phyloP scores from a whole-genome alignment of 495 filamentous ascomycete species.

The Neurospora africana region DNA sequence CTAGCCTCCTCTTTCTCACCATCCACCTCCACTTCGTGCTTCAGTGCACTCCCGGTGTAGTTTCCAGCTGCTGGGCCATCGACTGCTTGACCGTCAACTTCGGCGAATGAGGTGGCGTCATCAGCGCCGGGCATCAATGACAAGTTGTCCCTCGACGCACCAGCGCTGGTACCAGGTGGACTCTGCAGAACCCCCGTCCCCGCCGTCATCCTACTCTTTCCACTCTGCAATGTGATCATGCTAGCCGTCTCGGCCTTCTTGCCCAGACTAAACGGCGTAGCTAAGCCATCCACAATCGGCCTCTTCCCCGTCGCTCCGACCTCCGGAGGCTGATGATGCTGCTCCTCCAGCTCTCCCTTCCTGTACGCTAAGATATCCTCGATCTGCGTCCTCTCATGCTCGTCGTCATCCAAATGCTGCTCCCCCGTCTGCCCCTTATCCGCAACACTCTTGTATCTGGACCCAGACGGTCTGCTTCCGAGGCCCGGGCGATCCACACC shows the following conservation, averaged over 20 bases:
- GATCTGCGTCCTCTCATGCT: slow-evolving; percentile 22
- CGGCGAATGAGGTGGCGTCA: slow-evolving; percentile 1
- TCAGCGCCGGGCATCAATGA: slow-evolving; percentile 6
- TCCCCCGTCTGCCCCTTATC: slow-evolving; percentile 30
- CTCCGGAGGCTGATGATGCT: slow-evolving; percentile 6
- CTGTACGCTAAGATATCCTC: slow-evolving; percentile 20
- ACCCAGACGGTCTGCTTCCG: slow-evolving; percentile 3
- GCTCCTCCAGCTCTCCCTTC: slow-evolving; percentile 9
- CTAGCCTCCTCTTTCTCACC: not conserved
- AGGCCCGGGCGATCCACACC: not conserved
- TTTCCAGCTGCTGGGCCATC: not conserved
- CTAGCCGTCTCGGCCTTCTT: slow-evolving; percentile 39
- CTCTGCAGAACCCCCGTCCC: not conserved
- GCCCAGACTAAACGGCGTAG: slow-evolving; percentile 39
- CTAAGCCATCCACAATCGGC: slow-evolving; percentile 37
- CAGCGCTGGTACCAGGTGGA: slow-evolving; percentile 17
- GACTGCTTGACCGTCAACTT: not conserved
- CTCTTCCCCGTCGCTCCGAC: slow-evolving; percentile 37
- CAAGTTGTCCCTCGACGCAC: not conserved
- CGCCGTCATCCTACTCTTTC: not conserved
- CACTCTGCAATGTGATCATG: slow-evolving; percentile 37
- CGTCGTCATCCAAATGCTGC: slow-evolving; percentile 4
- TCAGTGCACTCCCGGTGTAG: not conserved
- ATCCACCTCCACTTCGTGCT: not conserved
- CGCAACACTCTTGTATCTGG: slow-evolving; percentile 28